Percentiles rank a stretch among this genome's conserved stretches.
These are phyloP conservation scores for Saccharomycopsis sp. DNA, from an alignment of 805 yeast species.

Conservation along the genomic window DNA sequence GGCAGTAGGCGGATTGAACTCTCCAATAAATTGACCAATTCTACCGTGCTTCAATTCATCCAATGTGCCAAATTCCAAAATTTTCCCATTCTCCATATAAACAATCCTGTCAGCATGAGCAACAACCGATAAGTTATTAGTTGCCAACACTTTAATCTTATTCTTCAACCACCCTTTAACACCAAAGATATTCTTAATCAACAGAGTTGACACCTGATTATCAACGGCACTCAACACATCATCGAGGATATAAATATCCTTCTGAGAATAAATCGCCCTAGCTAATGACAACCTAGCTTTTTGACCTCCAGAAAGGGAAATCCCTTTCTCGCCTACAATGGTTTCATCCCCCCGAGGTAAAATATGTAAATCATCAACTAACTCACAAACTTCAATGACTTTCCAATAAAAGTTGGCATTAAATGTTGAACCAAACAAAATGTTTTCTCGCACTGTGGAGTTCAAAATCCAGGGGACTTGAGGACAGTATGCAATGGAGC, in stretches of 20 bases:
- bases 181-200: conserved; percentile 42
- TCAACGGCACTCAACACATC: conserved; percentile 68
- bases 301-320: conserved; percentile 54
- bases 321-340: conserved; percentile 50
- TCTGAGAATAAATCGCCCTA: conserved; percentile 57
- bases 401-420: conserved; percentile 35
- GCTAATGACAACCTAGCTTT: conserved; percentile 60
- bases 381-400: conserved; percentile 42
- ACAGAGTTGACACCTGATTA: conserved; percentile 55
- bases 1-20: too few species aligned
- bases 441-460: conserved; percentile 43
- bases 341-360: conserved; percentile 47
- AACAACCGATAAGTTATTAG: conserved; percentile 51
- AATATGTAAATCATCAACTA: conserved; percentile 37
- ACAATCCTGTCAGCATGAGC: conserved; percentile 45
- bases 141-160: conserved; percentile 49
- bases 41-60: conserved; percentile 32
- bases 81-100: conserved; percentile 44
- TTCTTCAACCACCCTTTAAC: conserved; percentile 40
- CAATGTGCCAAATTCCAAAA: conserved; percentile 53
- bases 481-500: conserved; percentile 52
- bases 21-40: too few species aligned
- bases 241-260: conserved; percentile 53
- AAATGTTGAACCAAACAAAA: conserved; percentile 41
- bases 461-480: conserved; percentile 52